A percentile compares a stretch with the other conserved stretches of the same genome.
phyloP scores from a whole-genome alignment of 2,329 filamentous ascomycete genomes.

The Fonsecaea erecta region DNA sequence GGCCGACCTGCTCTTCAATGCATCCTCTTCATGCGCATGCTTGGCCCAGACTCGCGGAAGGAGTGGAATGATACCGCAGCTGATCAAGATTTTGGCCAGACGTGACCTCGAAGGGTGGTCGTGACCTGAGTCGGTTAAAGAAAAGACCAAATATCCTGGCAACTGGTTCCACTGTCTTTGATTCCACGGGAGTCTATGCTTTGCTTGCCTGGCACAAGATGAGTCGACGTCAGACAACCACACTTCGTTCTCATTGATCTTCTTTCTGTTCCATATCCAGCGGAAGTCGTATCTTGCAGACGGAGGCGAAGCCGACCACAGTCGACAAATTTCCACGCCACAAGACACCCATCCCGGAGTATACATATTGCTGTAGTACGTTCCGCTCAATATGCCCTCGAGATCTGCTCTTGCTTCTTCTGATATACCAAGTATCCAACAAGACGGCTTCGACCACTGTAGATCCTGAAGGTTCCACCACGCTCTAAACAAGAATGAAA shows the following conservation, averaged over 20 bases:
- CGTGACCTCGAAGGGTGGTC: not conserved
- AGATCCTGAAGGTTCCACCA: slow-evolving; percentile 14
- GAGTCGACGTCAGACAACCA: not conserved
- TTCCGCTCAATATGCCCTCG: not conserved
- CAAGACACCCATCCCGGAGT: not conserved
- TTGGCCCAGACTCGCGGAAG: not conserved
- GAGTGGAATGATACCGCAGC: not conserved
- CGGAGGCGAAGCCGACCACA: not conserved
- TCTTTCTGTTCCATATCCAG: not conserved
- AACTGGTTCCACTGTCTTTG: not conserved
- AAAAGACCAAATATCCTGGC: not conserved
- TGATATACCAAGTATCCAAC: slow-evolving; percentile 10
- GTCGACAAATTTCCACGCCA: not conserved
- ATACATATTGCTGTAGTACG: not conserved
- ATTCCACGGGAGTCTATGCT: not conserved
- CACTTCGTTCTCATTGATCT: not conserved
- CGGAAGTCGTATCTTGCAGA: not conserved
- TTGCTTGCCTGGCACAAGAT: not conserved
- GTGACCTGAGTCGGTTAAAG: not conserved
- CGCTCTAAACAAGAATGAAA: slow-evolving; percentile 24
- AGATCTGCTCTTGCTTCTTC: not conserved
- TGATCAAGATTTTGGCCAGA: not conserved
- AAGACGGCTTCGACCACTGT: slow-evolving; percentile 17
- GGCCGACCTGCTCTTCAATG: not conserved
- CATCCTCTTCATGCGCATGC: not conserved